These are phyloP conservation scores for Pseudozyma hubeiensis DNA, from an alignment of 1,284 basidiomycete species.

Conservation along the genomic window DNA sequence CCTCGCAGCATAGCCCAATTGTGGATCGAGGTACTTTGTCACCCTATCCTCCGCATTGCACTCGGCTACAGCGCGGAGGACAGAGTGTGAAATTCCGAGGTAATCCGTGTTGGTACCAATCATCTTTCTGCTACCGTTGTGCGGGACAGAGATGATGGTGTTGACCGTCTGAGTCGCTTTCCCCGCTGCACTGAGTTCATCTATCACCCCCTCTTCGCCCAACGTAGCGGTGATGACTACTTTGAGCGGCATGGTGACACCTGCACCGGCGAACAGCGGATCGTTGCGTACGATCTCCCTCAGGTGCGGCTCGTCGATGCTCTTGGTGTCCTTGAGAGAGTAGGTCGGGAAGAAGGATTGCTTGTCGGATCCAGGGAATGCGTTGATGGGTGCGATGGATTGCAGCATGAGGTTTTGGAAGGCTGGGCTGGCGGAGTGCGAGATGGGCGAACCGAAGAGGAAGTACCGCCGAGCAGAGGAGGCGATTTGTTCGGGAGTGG, in stretches of 20 bases:
- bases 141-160: constrained; percentile 49
- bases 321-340: constrained; percentile 49
- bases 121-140: constrained; percentile 33
- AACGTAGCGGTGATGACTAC: constrained; percentile 42
- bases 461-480: constrained; percentile 45
- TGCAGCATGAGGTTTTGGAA: constrained; percentile 55
- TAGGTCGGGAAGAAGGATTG: constrained; percentile 42
- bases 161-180: constrained; percentile 53
- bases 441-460: constrained; percentile 56
- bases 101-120: constrained; percentile 58
- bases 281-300: constrained; percentile 37
- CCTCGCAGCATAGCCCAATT: constrained; percentile 10
- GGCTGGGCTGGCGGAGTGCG: constrained; percentile 53
- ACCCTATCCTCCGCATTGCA: constrained; percentile 28
- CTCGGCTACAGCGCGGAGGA: constrained; percentile 39
- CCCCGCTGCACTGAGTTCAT: constrained; percentile 49
- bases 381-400: constrained; percentile 26
- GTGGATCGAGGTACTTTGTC: constrained; percentile 38
- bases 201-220: constrained; percentile 35
- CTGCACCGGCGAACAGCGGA: constrained; percentile 43
- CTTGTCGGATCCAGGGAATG: constrained; percentile 16
- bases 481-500: constrained; percentile 38
- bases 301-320: constrained; percentile 47
- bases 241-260: constrained; percentile 58
- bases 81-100: constrained; percentile 48